Evolutionary conservation across 78 protist genomes (phyloP).

Genomic region (Dictyostelium intermedium): DNA sequence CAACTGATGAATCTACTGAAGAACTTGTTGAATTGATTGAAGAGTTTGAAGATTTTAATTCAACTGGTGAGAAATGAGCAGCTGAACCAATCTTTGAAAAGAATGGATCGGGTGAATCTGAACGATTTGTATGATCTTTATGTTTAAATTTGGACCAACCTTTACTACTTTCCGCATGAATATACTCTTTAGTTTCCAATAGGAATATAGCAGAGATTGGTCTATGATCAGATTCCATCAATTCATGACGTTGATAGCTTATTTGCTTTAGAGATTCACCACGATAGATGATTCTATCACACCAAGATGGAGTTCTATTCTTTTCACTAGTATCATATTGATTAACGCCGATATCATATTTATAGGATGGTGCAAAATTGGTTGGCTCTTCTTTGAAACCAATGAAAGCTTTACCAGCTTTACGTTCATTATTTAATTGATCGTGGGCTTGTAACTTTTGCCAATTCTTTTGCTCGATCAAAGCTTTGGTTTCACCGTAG

Average conservation of each 20-base stretch:
- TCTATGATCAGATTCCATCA: slow-evolving; percentile 57
- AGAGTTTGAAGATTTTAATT: slow-evolving; percentile 7
- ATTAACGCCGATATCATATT: slow-evolving; percentile 88
- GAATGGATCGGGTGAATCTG: not conserved
- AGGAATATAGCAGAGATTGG: slow-evolving; percentile 47
- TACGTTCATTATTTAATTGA: slow-evolving; percentile 36
- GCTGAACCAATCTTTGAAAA: slow-evolving; percentile 1
- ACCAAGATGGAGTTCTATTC: slow-evolving; percentile 90
- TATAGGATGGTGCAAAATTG: slow-evolving; percentile 94
- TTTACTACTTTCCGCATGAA: not conserved
- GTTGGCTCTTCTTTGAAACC: slow-evolving; percentile 87
- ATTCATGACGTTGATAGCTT: slow-evolving; percentile 34
- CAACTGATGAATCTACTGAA: not conserved
- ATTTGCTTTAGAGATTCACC: slow-evolving; percentile 61
- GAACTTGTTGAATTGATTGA: not conserved
- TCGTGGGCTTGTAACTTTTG: not conserved
- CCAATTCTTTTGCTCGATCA: slow-evolving; percentile 18
- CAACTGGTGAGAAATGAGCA: not conserved
- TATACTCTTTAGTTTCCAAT: slow-evolving; percentile 29
- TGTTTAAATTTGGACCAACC: slow-evolving; percentile 31
- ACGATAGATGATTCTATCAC: slow-evolving; percentile 74
- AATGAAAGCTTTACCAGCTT: slow-evolving; percentile 46
- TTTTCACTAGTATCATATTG: slow-evolving; percentile 88
- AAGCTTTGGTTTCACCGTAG: not conserved
- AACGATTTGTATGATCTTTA: not conserved